Evolutionary conservation across 306 rosid species (phyloP), one percentile per base, ranked within the genome.

Genomic region (Boehmeria nivea): DNA sequence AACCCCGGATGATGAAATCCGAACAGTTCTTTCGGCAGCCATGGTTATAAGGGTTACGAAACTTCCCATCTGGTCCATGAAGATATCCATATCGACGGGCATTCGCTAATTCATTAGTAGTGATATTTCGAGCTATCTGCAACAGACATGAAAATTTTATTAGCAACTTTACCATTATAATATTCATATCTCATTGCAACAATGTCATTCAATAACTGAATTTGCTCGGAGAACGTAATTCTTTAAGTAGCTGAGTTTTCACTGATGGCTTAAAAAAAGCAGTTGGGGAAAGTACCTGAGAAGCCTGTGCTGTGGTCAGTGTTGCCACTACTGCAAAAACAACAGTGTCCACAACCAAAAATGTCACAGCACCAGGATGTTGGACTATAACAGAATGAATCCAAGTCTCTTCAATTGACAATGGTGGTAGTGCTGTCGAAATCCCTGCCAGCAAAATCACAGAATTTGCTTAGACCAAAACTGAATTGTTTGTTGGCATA

Each of bases 91-190:
- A 87, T 2, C 95, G 95, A 59, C 68, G 5, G 6, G 85, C 79
- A 55, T 90, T 90, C 33, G 88, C 91, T 37, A 74, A 8, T 71
- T 90, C 98, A 24, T 87, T 87, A 15, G 95, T 87, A 20, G 98
- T 90, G 78, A 90, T 71, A 75, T 90, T 90, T 58, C 83, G 91
- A 63, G 95, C 91, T 60, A 90, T 78, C 98, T 87, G 85, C 70
- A 60, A 68, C 13, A 39, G 47, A 60, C 38, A 72, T 49, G 63
- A 73, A 57, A 44, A 59, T 5, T 47, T 5, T 20, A 51, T 49
- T 28, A 54, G 43, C 42, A 19, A 26, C 46, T 44, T n/a, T n/a
- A n/a, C n/a, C n/a, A n/a, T n/a, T 38, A 55, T n/a, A n/a, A n/a
- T n/a, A n/a, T n/a, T n/a, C n/a, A n/a, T n/a, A n/a, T n/a, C n/a